phyloP scores from a whole-genome alignment of 768 basidiomycete species.

The Cystofilobasidium capitatum region DNA sequence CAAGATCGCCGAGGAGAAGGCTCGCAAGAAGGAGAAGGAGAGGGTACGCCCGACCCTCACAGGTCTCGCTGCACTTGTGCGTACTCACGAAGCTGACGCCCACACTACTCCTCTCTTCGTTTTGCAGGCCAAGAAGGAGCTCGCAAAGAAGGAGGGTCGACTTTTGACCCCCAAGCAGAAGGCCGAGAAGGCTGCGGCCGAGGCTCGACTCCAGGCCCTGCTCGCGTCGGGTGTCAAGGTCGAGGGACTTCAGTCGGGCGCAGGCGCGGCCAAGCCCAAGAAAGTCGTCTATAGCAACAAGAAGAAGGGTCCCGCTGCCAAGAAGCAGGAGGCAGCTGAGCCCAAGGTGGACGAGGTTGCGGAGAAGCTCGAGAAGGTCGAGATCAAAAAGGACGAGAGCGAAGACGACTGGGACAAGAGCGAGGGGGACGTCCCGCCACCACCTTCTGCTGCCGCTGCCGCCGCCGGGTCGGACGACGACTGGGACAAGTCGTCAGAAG shows the following conservation, averaged over 20 bases:
- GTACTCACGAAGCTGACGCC: not conserved
- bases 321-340: slow-evolving; percentile 44
- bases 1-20: slow-evolving; percentile 23
- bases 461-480: slow-evolving; percentile 32
- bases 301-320: slow-evolving; percentile 57
- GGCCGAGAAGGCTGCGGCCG: slow-evolving; percentile 80
- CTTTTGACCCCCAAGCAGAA: slow-evolving; percentile 96
- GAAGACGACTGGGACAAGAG: slow-evolving; percentile 41
- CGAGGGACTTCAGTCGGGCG: slow-evolving; percentile 68
- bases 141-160: slow-evolving; percentile 86
- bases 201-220: slow-evolving; percentile 80
- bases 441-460: not conserved
- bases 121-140: slow-evolving; percentile 71
- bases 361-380: slow-evolving; percentile 37
- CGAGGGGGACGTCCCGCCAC: slow-evolving; percentile 28
- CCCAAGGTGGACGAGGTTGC: slow-evolving; percentile 45
- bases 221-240: slow-evolving; percentile 80
- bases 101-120: slow-evolving; percentile 4
- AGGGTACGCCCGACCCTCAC: slow-evolving; percentile 40
- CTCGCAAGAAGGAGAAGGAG: slow-evolving; percentile 53
- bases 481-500: slow-evolving; percentile 58
- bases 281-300: slow-evolving; percentile 73
- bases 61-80: not conserved
- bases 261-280: slow-evolving; percentile 46
- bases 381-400: no score